Percentiles rank a stretch among this genome's conserved stretches.
phyloP scores from a whole-genome alignment of 495 filamentous ascomycete genomes.

The Hyaloscypha bicolor region DNA sequence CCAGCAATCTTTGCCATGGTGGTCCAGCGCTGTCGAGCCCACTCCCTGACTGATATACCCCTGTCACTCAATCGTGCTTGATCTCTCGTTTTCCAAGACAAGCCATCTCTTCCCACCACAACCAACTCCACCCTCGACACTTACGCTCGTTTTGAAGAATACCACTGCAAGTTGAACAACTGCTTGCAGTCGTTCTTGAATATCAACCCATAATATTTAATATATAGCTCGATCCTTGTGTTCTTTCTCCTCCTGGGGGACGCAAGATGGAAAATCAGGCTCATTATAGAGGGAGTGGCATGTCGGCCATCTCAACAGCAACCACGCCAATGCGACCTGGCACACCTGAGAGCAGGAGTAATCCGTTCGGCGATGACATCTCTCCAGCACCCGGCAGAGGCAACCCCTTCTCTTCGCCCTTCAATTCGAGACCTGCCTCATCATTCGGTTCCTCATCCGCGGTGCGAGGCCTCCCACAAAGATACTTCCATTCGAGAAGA shows the following conservation, averaged over 20 bases:
- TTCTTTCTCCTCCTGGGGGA: neutral
- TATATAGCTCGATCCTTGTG: constrained; percentile 16
- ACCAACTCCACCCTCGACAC: neutral
- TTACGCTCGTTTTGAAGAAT: neutral
- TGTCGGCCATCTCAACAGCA: constrained; percentile 19
- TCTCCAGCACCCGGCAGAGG: constrained; percentile 27
- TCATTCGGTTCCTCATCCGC: constrained; percentile 52
- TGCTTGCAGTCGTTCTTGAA: constrained; percentile 4
- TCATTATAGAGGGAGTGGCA: constrained; percentile 24
- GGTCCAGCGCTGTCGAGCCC: neutral
- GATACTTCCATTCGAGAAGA: constrained; percentile 76
- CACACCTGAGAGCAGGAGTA: constrained; percentile 33
- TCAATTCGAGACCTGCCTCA: constrained; percentile 54
- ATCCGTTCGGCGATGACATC: constrained; percentile 34
- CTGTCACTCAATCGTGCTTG: neutral
- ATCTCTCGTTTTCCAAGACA: constrained; percentile 6
- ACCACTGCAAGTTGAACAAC: neutral
- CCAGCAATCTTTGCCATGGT: constrained; percentile 14
- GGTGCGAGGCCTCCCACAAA: constrained; percentile 39
- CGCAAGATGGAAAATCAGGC: constrained; percentile 24
- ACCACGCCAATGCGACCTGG: constrained; percentile 32
- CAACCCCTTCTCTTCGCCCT: constrained; percentile 63
- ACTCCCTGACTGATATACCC: constrained; percentile 1
- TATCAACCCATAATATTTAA: constrained; percentile 15
- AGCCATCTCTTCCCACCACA: neutral